Percentiles rank a stretch among this genome's conserved stretches.
These are phyloP conservation scores for Rubia peregrina DNA, from an alignment of 305 asterid species.

Conservation along the genomic window DNA sequence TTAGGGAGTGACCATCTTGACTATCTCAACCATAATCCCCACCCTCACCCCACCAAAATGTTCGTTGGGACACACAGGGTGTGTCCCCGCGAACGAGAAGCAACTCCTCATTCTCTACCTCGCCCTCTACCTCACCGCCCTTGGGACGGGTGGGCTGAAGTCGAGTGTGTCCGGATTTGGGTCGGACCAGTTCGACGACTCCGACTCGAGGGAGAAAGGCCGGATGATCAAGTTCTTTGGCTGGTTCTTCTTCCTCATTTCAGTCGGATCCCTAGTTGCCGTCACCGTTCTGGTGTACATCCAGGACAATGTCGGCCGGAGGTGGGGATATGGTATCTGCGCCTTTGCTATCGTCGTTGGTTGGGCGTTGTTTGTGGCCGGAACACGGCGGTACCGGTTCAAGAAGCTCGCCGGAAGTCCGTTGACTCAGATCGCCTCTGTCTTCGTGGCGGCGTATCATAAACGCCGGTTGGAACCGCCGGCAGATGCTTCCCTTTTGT, in stretches of 20 bases:
- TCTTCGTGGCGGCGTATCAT: conserved; percentile 67
- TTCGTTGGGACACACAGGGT: conserved; percentile 26
- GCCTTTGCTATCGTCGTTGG: conserved; percentile 63
- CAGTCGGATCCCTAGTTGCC: conserved; percentile 36
- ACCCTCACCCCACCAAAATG: conserved; percentile 71
- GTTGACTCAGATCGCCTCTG: conserved; percentile 72
- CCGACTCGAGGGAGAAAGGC: conserved; percentile 40
- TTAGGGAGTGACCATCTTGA: conserved; percentile 67
- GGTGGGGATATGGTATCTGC: conserved; percentile 80
- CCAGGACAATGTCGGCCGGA: conserved; percentile 71
- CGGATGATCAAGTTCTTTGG: conserved; percentile 66
- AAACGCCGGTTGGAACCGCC: conserved; percentile 52
- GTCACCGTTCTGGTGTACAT: conserved; percentile 60
- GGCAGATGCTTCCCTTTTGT: conserved; percentile 48
- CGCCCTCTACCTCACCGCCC: conserved; percentile 64
- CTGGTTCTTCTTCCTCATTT: conserved; percentile 78
- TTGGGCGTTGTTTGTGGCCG: conserved; percentile 42
- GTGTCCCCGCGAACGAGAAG: conserved; percentile 42
- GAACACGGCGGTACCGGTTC: conserved; percentile 65
- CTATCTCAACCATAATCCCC: conserved; percentile 65
- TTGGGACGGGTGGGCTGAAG: conserved; percentile 73
- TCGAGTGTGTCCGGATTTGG: conserved; percentile 87
- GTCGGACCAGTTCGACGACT: conserved; percentile 72
- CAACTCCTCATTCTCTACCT: conserved; percentile 44
- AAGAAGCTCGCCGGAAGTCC: conserved; percentile 86